Percentiles rank a stretch among this genome's conserved stretches.
Conservation (phyloP, 768 basidiomycete genomes). For the Russula sp. region DNA sequence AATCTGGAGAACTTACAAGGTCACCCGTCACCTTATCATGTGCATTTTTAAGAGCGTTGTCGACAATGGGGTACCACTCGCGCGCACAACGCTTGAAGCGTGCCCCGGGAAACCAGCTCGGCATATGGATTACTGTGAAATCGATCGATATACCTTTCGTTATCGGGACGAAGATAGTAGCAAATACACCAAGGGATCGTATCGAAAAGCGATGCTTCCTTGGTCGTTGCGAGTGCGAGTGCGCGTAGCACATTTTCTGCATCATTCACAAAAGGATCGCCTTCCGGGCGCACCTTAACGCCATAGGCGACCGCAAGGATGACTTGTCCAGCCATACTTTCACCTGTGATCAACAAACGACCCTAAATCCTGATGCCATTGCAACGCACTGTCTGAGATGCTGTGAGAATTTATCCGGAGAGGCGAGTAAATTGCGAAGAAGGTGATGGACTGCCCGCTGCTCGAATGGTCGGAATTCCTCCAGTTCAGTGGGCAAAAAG, state of each 20-base stretch:
- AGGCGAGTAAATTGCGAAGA: background rate
- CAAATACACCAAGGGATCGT: constrained; percentile 27
- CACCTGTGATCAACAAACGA: background rate
- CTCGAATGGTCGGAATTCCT: background rate
- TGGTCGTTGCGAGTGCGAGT: constrained; percentile 18
- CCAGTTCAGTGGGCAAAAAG: background rate
- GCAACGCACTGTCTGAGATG: constrained; percentile 32
- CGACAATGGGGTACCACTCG: background rate
- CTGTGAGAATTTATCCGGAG: constrained; percentile 26
- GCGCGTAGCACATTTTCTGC: background rate
- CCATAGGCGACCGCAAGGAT: constrained; percentile 42
- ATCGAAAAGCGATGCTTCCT: constrained; percentile 38
- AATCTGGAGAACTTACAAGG: background rate
- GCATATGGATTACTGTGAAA: constrained; percentile 21
- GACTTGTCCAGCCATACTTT: constrained; percentile 36
- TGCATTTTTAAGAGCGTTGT: background rate
- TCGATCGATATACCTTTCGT: background rate
- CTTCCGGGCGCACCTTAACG: constrained; percentile 29
- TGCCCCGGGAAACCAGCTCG: constrained; percentile 26
- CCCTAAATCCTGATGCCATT: background rate
- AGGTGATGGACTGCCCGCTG: background rate
- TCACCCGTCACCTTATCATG: background rate
- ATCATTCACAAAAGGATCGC: constrained; percentile 28
- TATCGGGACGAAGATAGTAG: background rate
- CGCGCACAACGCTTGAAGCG: constrained; percentile 18